These are phyloP conservation scores for Acmispon strigosus DNA, from an alignment of 306 rosid genomes.

Conservation along the genomic window DNA sequence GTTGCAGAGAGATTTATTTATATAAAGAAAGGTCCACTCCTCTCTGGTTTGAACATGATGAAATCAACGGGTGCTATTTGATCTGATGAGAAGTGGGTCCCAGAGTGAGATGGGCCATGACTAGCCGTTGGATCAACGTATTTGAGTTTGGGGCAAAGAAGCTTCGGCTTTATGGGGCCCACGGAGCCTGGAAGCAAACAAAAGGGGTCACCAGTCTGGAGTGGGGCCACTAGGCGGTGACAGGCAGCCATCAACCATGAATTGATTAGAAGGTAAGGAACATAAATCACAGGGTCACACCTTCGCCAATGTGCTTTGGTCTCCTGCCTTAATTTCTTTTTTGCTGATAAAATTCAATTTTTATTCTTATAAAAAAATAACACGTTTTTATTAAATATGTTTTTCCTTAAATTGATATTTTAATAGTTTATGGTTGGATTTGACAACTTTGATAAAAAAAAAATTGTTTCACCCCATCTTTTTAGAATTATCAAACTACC, in stretches of 20 bases:
- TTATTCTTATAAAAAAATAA: no score
- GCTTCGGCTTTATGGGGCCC: conserved; percentile 36
- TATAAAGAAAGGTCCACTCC: conserved; percentile 21
- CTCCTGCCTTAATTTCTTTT: no score
- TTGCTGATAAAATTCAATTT: no score
- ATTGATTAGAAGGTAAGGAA: neutral
- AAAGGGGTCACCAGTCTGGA: conserved; percentile 36
- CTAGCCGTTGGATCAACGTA: conserved; percentile 65
- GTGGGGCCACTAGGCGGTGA: conserved; percentile 45
- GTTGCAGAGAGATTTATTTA: neutral
- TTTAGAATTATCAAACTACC: no score
- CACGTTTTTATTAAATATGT: no score
- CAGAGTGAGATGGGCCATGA: conserved; percentile 18
- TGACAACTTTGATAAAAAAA: no score
- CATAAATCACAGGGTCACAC: neutral
- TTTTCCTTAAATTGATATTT: no score
- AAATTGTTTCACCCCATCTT: no score
- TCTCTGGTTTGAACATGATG: neutral
- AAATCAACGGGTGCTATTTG: conserved; percentile 13
- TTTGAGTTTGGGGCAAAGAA: conserved; percentile 10
- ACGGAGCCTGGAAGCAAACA: conserved; percentile 7
- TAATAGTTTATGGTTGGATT: no score
- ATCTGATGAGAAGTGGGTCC: conserved; percentile 36
- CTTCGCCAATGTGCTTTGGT: no score
- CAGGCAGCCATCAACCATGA: conserved; percentile 20